Conservation (phyloP, 768 basidiomycete genomes). For the Postia placenta region DNA sequence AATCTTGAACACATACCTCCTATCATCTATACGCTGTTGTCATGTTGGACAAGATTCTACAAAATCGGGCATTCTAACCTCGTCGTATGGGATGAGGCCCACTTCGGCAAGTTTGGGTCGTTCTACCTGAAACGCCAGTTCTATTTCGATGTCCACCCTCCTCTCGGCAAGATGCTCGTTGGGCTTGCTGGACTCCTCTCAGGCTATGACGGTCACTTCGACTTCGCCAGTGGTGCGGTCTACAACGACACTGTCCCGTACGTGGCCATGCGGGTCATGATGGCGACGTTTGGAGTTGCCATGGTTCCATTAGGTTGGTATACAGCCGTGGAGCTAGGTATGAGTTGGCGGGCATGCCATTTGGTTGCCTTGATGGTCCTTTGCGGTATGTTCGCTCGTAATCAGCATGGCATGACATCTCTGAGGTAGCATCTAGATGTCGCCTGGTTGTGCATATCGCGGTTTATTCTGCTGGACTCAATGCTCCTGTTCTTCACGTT, state of each 20-base stretch:
- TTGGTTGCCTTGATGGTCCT: constrained; percentile 92
- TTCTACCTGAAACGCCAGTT: constrained; percentile 98
- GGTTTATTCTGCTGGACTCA: constrained; percentile 96
- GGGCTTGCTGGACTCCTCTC: constrained; percentile 86
- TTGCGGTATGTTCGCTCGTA: constrained; percentile 50
- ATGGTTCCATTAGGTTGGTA: constrained; percentile 98
- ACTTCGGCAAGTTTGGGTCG: constrained; percentile 98
- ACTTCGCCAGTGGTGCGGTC: constrained; percentile 86
- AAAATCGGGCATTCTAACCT: constrained; percentile 79
- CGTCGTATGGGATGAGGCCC: constrained; percentile 99
- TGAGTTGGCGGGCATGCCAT: constrained; percentile 87
- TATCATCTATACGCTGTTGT: constrained; percentile 83
- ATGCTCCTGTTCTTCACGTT: constrained; percentile 99
- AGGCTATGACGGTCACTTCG: constrained; percentile 88
- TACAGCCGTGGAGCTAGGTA: constrained; percentile 89
- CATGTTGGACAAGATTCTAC: constrained; percentile 94
- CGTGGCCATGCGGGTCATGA: constrained; percentile 90
- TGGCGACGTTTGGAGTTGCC: constrained; percentile 90
- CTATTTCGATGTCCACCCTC: constrained; percentile 99
- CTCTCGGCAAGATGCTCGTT: constrained; percentile 98
- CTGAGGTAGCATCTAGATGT: constrained; percentile 52
- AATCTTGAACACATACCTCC: constrained; percentile 76
- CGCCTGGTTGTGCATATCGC: constrained; percentile 93
- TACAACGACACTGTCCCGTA: constrained; percentile 88
- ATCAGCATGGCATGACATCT: no score